These are phyloP conservation scores for Epichloe glyceriae DNA, from an alignment of 2,329 filamentous ascomycete species.

Conservation along the genomic window DNA sequence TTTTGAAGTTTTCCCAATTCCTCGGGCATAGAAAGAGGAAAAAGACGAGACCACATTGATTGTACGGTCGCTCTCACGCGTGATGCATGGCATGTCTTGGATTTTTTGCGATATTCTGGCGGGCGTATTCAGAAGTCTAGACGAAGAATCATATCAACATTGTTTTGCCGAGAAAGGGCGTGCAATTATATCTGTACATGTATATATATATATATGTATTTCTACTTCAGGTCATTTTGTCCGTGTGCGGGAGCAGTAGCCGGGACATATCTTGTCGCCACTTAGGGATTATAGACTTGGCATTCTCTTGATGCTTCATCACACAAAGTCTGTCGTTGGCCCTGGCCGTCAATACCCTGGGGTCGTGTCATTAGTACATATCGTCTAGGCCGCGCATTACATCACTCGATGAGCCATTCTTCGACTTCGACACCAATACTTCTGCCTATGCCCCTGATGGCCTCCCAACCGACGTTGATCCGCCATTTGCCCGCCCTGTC, in stretches of 20 bases:
- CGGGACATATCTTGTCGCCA: no score
- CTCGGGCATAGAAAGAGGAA: no score
- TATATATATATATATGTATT: not conserved
- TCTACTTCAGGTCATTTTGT: not conserved
- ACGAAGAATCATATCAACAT: not conserved
- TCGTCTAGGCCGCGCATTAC: no score
- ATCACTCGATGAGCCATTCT: constrained; percentile 58
- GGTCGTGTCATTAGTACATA: no score
- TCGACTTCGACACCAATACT: constrained; percentile 67
- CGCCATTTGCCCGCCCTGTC: constrained; percentile 64
- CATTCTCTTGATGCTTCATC: no score
- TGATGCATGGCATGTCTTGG: not conserved
- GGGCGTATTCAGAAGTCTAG: no score
- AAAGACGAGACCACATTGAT: not conserved
- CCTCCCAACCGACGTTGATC: constrained; percentile 69
- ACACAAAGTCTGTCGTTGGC: no score
- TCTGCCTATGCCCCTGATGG: constrained; percentile 55
- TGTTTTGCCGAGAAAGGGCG: not conserved
- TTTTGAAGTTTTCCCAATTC: no score
- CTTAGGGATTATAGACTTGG: no score
- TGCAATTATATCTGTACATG: not conserved
- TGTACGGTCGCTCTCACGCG: not conserved
- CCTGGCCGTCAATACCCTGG: no score
- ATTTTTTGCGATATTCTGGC: not conserved
- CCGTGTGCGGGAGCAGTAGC: no score